Base-by-base conservation (phyloP, 1,139 yeast species). In the Taiozyma sp. region DNA sequence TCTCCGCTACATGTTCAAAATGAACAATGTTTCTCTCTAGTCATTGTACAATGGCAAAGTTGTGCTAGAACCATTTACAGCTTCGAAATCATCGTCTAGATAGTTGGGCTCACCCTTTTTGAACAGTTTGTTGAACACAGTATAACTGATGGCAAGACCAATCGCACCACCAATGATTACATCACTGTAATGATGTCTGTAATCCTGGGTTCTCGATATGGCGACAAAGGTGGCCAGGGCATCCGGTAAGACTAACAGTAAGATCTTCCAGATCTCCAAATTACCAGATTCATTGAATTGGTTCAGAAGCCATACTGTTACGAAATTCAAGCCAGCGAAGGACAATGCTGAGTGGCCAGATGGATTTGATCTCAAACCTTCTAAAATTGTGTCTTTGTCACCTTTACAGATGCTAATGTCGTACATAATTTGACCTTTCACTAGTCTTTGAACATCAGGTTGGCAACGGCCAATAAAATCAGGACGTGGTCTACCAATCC, bases 401-500 rank as follows among this genome's bases (percentile, higher is more conserved):
- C 67, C 72, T 0, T 83, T 77, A 62, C 87, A 81, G 13, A 82
- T 77, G n/a, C 72, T 78, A 19, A 68, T 59, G 1, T 87, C 84
- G 32, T 70, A 77, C 48, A 80, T 75, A 40, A 65, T 61, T 47
- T 71, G 68, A 52, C 74, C 66, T 2, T 59, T 45, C 0, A 74
- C 65, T 1, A 80, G 70, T 7, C 66, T 51, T 4, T 49, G 46
- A 22, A 44, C 19, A 70, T 14, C 60, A 53, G 92, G 86, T 16
- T 75, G 71, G 68, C 96, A 88, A 48, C 96, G 69, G 7, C 80
- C 82, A 32, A 88, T 67, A 60, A 88, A 87, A 65, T 88, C 96
- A 0, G 96, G 96, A 41, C 96, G 72, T 43, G 87, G 88, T 58
- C 89, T 74, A n/a, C 91, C 93, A 41, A 88, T 80, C 83, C 88